Conservation (phyloP, 495 filamentous ascomycete species). For the Rhizodiscina lignyota region DNA sequence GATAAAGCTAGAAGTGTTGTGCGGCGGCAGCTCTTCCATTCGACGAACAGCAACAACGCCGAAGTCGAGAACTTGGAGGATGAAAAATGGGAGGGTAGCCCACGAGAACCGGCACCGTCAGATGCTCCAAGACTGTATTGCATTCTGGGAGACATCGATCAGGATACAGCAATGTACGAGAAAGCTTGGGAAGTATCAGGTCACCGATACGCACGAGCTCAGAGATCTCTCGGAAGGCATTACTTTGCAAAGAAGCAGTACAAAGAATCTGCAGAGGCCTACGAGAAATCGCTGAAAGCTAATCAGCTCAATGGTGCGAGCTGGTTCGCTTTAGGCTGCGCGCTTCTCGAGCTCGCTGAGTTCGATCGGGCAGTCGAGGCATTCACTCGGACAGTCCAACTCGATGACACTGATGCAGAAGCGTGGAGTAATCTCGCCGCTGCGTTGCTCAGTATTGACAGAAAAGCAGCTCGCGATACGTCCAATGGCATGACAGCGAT, state of each 20-base stretch:
- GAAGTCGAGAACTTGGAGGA: constrained; percentile 30
- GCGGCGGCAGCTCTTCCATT: constrained; percentile 58
- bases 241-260: constrained; percentile 48
- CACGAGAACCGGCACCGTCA: constrained; percentile 50
- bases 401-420: constrained; percentile 78
- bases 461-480: not conserved
- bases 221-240: constrained; percentile 68
- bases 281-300: constrained; percentile 54
- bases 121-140: constrained; percentile 84
- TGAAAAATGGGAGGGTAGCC: constrained; percentile 28
- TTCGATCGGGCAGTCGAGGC: constrained; percentile 76
- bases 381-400: constrained; percentile 60
- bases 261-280: constrained; percentile 58
- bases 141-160: constrained; percentile 82
- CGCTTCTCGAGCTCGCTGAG: constrained; percentile 55
- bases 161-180: constrained; percentile 55
- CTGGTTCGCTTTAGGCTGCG: constrained; percentile 86
- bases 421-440: constrained; percentile 92
- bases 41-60: constrained; percentile 29
- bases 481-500: not conserved
- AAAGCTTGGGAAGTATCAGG: constrained; percentile 80
- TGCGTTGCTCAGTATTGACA: constrained; percentile 37
- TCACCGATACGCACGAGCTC: constrained; percentile 66
- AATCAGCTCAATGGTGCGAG: constrained; percentile 65
- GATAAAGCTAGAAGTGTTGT: constrained; percentile 64